Evolutionary conservation across 2,329 filamentous ascomycete species (phyloP), one percentile per base, ranked within the genome.

Genomic region (Aspergillus sp.): DNA sequence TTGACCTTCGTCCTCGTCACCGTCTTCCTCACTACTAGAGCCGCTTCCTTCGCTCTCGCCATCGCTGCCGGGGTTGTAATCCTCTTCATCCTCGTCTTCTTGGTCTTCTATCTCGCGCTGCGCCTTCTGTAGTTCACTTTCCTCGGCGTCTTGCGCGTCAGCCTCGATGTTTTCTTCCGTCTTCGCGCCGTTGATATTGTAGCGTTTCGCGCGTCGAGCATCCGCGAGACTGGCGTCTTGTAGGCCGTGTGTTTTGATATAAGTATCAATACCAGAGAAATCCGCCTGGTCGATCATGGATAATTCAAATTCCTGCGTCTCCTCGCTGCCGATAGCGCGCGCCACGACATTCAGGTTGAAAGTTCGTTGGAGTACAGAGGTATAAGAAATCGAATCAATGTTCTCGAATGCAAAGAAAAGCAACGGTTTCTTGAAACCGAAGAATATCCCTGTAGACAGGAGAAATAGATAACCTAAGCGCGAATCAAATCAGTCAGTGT

Each of bases 201-300:
- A 79, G 60, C 79, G 82, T 75, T 86, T 86, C 6, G 86, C 86
- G 24, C 83, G 77, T 39, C 86, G 73, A 33, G 80, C 78, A 24
- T 83, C 84, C 1, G 86, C 86, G 72, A 88, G 77, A 66, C 83
- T 86, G 2, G 85, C 83, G 66, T 88, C 86, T 55, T 88, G 84
- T 33, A 88, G 73, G 6, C 79, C 77, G 65, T 87, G 84, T 31
- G 79, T 77, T 69, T 85, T 85, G 57, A 88, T 78, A 61, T 87
- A 88, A 5, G 77, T 76, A 61, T 87, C 85, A 48, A 88, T 87
- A 15, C 84, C 84, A 0, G 79, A 75, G 63, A 82, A 87, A 66
- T 88, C 83, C 8, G 80, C 82, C 65, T 88, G 85, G 62, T 88
- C 86, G 43, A 88, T 75, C 85, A 88, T 88, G 43, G 80, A 82